Percentiles rank a stretch among this genome's conserved stretches.
Conservation (phyloP, 106 monocot genomes). For the Dioscorea zingiberensis region DNA sequence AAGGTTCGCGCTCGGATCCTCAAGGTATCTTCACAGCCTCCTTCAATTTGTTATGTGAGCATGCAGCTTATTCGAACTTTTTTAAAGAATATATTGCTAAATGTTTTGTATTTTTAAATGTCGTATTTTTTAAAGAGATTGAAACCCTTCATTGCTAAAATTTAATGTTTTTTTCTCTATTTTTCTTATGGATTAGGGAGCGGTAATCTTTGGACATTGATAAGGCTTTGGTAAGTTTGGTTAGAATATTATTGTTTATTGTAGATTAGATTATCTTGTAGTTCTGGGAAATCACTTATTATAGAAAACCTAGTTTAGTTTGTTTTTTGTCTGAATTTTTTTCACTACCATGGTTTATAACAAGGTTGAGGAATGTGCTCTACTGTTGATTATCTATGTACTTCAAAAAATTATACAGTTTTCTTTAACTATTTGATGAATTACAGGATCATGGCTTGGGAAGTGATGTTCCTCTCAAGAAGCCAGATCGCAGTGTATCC, state of each 20-base stretch:
- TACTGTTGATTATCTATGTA: too few relatives aligned
- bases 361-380: too few relatives aligned
- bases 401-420: not conserved
- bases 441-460: slow-evolving; percentile 82
- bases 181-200: not conserved
- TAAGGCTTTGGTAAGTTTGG: not conserved
- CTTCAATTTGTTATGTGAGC: too few relatives aligned
- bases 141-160: not conserved
- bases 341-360: too few relatives aligned
- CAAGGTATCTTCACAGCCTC: too few relatives aligned
- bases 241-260: not conserved
- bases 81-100: not conserved
- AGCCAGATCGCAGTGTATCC: slow-evolving; percentile 70
- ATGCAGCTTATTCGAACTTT: not conserved
- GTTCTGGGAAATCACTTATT: too few relatives aligned
- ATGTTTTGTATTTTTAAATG: not conserved
- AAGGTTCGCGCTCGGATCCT: slow-evolving; percentile 56
- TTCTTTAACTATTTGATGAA: not conserved
- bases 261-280: too few relatives aligned
- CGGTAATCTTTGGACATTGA: too few relatives aligned
- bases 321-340: not conserved
- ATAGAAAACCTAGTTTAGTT: too few relatives aligned
- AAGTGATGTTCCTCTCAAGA: slow-evolving; percentile 83
- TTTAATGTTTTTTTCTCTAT: not conserved
- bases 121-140: not conserved